Evolutionary conservation across 306 rosid species (phyloP).

Genomic region (Medicago truncatula): DNA sequence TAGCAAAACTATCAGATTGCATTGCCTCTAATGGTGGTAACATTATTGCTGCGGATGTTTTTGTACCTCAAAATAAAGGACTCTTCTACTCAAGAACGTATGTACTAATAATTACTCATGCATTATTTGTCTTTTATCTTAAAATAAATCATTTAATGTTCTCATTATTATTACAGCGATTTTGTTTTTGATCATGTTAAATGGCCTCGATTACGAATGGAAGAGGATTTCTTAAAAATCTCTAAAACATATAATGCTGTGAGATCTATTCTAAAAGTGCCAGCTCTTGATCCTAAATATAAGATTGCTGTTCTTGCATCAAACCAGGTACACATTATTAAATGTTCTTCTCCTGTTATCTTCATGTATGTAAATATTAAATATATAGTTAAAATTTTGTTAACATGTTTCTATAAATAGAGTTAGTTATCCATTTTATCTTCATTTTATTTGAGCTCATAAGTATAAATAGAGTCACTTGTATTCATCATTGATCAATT

Average conservation of each 20-base stretch:
- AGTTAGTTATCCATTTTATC: too few relatives aligned
- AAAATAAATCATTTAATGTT: neutral
- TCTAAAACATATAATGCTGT: constrained; percentile 62
- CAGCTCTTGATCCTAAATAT: constrained; percentile 76
- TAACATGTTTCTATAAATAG: too few relatives aligned
- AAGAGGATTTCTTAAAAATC: constrained; percentile 75
- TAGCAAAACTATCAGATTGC: constrained; percentile 87
- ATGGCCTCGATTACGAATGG: constrained; percentile 88
- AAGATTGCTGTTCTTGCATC: constrained; percentile 83
- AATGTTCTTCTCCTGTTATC: neutral
- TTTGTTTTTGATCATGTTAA: constrained; percentile 84
- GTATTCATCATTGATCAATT: too few relatives aligned
- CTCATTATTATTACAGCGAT: constrained; percentile 61
- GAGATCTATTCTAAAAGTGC: constrained; percentile 80
- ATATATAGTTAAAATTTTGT: too few relatives aligned
- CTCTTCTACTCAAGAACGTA: constrained; percentile 94
- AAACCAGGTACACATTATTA: constrained; percentile 59
- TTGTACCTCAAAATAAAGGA: constrained; percentile 82
- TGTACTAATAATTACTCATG: neutral
- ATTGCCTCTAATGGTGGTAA: constrained; percentile 91
- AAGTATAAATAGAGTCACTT: too few relatives aligned
- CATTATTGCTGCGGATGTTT: constrained; percentile 85
- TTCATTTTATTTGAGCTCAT: too few relatives aligned
- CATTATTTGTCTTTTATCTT: neutral
- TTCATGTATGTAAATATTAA: too few relatives aligned